phyloP scores from a whole-genome alignment of 352 stramenopile species.

The Globisporangium lucens region DNA sequence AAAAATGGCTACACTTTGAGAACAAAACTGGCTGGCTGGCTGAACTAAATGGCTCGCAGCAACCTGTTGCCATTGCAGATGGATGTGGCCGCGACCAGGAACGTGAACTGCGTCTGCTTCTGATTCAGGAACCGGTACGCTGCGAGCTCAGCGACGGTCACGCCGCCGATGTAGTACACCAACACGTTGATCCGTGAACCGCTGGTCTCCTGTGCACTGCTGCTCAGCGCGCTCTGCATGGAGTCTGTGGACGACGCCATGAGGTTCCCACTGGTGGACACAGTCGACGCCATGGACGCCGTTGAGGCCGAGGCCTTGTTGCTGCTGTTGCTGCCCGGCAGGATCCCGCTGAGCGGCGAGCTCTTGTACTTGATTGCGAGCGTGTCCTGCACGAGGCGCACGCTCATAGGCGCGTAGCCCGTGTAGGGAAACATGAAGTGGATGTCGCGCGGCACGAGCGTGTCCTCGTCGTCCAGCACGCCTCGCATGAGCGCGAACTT shows the following conservation, averaged over 20 bases:
- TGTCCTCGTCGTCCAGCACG: constrained; percentile 51
- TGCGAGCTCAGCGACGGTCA: constrained; percentile 80
- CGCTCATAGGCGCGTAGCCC: constrained; percentile 80
- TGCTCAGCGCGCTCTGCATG: constrained; percentile 7
- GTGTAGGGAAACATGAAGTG: constrained; percentile 87
- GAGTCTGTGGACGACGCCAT: constrained; percentile 1
- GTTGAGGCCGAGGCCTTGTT: constrained; percentile 7
- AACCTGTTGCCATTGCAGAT: constrained; percentile 73
- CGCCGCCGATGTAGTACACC: constrained; percentile 82
- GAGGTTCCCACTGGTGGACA: neutral
- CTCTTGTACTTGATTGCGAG: constrained; percentile 69
- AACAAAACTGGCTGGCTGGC: neutral
- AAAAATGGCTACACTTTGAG: neutral
- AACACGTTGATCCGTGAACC: constrained; percentile 34
- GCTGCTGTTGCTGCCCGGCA: neutral
- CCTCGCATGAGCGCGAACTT: constrained; percentile 38
- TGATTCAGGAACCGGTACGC: constrained; percentile 75
- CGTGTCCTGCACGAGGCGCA: constrained; percentile 72
- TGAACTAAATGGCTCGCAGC: constrained; percentile 46
- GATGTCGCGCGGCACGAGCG: constrained; percentile 52
- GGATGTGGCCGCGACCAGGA: constrained; percentile 68
- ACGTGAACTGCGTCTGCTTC: constrained; percentile 54
- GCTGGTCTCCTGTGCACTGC: neutral
- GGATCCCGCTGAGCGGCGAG: constrained; percentile 17
- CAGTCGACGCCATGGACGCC: constrained; percentile 3